phyloP scores from a whole-genome alignment of 208 protist genomes.

The Trypanosoma melophagium region DNA sequence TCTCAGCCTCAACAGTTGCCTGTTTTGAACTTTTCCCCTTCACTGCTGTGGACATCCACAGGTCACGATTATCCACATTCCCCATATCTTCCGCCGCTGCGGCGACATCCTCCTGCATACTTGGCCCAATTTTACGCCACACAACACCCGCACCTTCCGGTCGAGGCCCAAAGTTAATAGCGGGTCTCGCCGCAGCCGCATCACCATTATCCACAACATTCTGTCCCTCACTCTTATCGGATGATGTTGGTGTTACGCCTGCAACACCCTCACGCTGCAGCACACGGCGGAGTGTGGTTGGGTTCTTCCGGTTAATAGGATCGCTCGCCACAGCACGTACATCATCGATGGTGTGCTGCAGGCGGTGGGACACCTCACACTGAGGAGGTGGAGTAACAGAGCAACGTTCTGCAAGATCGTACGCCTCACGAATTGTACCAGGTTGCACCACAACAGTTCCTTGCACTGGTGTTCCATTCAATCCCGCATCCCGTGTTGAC shows the following conservation, averaged over 20 bases:
- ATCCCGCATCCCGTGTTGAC: neutral
- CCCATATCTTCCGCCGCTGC: conserved; percentile 8
- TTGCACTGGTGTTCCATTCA: conserved; percentile 11
- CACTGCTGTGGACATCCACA: conserved; percentile 28
- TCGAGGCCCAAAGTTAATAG: conserved; percentile 31
- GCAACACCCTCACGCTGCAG: conserved; percentile 24
- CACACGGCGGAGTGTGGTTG: conserved; percentile 35
- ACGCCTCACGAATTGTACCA: conserved; percentile 59
- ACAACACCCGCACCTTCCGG: conserved; percentile 80
- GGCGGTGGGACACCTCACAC: conserved; percentile 68
- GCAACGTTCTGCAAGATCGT: conserved; percentile 60
- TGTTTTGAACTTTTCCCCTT: conserved; percentile 10
- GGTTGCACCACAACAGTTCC: conserved; percentile 2
- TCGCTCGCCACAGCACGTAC: conserved; percentile 64
- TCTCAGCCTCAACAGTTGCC: neutral
- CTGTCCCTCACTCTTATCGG: neutral
- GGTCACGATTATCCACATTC: conserved; percentile 30
- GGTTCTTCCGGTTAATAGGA: conserved; percentile 60
- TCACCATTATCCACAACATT: neutral
- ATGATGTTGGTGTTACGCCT: conserved; percentile 5
- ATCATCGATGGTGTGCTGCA: conserved; percentile 75
- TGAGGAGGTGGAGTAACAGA: conserved; percentile 68
- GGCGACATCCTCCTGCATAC: conserved; percentile 5
- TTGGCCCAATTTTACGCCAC: conserved; percentile 39
- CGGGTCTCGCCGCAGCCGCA: neutral